These are phyloP conservation scores for Tolypocladium guangdongense DNA, from an alignment of 2,329 filamentous ascomycete genomes.

Conservation along the genomic window DNA sequence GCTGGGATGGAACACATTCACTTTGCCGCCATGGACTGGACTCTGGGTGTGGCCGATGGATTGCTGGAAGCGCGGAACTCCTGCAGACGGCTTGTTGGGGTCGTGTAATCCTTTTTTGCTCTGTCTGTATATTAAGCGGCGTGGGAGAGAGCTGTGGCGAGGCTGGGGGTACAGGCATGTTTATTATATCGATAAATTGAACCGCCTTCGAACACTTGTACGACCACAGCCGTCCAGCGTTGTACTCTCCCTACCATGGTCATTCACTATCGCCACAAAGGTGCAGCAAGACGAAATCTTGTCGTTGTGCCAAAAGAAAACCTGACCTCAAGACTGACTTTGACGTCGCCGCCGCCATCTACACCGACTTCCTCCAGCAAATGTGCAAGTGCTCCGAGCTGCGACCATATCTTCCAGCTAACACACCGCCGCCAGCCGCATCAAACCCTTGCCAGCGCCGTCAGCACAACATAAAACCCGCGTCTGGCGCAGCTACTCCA, in stretches of 20 bases:
- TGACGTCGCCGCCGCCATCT: constrained; percentile 14
- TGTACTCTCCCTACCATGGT: too few species aligned
- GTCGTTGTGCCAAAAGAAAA: constrained; percentile 7
- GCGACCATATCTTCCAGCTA: neutral
- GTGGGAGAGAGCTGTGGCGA: neutral
- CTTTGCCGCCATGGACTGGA: neutral
- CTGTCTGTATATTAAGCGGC: neutral
- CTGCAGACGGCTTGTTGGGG: too few species aligned
- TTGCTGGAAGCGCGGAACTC: neutral
- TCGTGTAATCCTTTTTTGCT: neutral
- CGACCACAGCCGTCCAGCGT: too few species aligned
- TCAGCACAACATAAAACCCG: constrained; percentile 8
- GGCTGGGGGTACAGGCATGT: neutral
- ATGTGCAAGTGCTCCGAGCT: constrained; percentile 11
- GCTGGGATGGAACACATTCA: neutral
- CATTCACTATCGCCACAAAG: constrained; percentile 3
- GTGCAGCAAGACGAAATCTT: constrained; percentile 7
- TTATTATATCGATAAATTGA: neutral
- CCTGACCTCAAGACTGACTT: constrained; percentile 8
- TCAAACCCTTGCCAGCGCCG: constrained; percentile 10
- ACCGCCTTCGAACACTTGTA: neutral
- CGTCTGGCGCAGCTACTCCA: constrained; percentile 15
- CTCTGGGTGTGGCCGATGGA: neutral
- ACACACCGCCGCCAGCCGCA: constrained; percentile 11
- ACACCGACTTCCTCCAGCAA: constrained; percentile 16